Evolutionary conservation across 179 eudicot genomes (phyloP).

Genomic region (Camellia oleifera): DNA sequence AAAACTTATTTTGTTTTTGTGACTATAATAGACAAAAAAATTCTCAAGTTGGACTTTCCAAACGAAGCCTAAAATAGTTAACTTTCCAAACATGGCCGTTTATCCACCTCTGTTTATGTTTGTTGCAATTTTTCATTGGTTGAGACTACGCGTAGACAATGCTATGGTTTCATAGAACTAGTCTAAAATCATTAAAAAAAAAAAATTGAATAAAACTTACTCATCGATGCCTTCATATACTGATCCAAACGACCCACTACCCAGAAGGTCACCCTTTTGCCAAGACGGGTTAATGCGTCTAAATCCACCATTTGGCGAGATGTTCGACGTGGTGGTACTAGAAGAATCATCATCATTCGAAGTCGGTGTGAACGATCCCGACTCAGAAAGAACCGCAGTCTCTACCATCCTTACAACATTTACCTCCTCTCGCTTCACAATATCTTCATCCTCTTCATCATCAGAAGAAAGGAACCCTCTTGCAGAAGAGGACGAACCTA

Average conservation of each 20-base stretch:
- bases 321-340: slow-evolving; percentile 57
- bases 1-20: too few species aligned
- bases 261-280: slow-evolving; percentile 64
- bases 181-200: not conserved
- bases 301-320: slow-evolving; percentile 60
- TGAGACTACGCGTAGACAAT: not conserved
- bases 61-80: too few species aligned
- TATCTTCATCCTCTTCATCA: slow-evolving; percentile 16
- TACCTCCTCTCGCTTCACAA: slow-evolving; percentile 8
- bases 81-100: too few species aligned
- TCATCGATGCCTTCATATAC: slow-evolving; percentile 74
- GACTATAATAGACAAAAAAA: too few species aligned
- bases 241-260: slow-evolving; percentile 80
- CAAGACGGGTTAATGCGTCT: slow-evolving; percentile 43
- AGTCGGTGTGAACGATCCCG: slow-evolving; percentile 28
- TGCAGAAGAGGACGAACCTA: not conserved
- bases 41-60: too few species aligned
- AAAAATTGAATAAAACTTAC: slow-evolving; percentile 34
- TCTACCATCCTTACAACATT: slow-evolving; percentile 8
- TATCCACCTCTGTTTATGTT: too few species aligned
- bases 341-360: slow-evolving; percentile 78
- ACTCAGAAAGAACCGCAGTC: slow-evolving; percentile 18
- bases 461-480: slow-evolving; percentile 11
- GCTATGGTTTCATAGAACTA: not conserved
- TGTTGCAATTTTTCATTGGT: too few species aligned